Base-by-base conservation (phyloP, 2,329 filamentous ascomycete species). In the Arachnomyces sp. region DNA sequence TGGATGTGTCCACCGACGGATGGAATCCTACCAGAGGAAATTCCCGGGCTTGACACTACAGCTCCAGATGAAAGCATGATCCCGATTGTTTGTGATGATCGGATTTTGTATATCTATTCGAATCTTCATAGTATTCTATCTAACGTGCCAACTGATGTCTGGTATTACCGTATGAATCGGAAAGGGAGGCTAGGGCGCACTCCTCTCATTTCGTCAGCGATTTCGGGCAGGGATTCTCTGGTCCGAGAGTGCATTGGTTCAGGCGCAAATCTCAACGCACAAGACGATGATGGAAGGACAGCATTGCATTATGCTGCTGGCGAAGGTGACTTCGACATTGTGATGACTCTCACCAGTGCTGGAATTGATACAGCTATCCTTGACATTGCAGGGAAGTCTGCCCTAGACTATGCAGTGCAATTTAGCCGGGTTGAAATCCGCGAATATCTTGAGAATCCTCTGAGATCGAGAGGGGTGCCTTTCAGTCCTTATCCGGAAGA, bases 221-320 rank as follows among this genome's bases (percentile, higher is more conserved):
- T 25, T 25, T 25, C 21, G 21, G 21, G 21, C 21, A 25, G 9
- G 9, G 21, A 25, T 25, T 25, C 21, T 9, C 21, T 25, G 9
- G 21, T 25, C 21, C 21, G 21, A 5, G 21, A 25, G 9, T 25
- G 21, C 21, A 25, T 25, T 25, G 21, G 21, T 9, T 25, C 21
- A 9, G 21, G 21, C 9, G 21, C 21, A 5, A 9, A 25, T 25
- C 5, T 25, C 9, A 45, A 44, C 18, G 31, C 31, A 11, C 32
- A 36, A 32, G 34, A 38, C 18, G 15, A 13, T 21, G 42, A 41
- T 33, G 36, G 42, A 8, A 21, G 42, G 30, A 36, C 42, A 34
- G 9, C 44, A 4, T 32, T 46, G 21, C 41, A 33, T 12, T 44
- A 36, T 36, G 42, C 44, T 15, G 44, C 44, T 12, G 36, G 36